Conservation (phyloP, 495 filamentous ascomycete species). For the Astrothelium macrocarpum region DNA sequence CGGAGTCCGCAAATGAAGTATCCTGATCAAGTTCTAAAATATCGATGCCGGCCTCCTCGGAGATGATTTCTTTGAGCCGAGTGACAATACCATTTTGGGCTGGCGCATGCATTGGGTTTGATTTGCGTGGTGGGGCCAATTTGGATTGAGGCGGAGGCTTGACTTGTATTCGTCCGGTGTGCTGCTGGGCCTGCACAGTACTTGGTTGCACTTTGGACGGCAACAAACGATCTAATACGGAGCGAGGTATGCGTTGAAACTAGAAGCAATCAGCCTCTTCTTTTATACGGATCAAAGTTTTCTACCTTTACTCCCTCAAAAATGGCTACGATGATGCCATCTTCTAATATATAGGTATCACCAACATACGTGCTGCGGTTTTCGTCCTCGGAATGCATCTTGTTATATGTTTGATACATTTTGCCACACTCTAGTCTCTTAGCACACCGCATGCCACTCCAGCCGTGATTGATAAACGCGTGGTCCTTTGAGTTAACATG, state of each 20-base stretch:
- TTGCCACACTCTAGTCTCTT: neutral
- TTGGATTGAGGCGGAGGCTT: no score
- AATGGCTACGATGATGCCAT: constrained; percentile 8
- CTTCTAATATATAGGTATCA: constrained; percentile 18
- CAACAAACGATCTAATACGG: constrained; percentile 5
- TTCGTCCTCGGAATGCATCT: constrained; percentile 10
- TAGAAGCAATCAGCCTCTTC: constrained; percentile 1
- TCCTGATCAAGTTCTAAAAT: constrained; percentile 50
- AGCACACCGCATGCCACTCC: neutral
- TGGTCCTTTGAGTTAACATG: neutral
- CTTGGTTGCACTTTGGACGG: neutral
- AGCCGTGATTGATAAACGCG: constrained; percentile 12
- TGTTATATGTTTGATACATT: constrained; percentile 9
- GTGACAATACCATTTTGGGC: constrained; percentile 34
- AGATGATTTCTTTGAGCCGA: constrained; percentile 45
- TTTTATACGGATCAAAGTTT: neutral
- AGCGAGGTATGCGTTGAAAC: constrained; percentile 20
- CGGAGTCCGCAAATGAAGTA: constrained; percentile 42
- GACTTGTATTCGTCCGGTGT: neutral
- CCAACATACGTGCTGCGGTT: constrained; percentile 14
- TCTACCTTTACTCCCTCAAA: constrained; percentile 12
- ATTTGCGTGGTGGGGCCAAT: neutral
- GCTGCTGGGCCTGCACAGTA: neutral
- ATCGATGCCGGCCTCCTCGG: constrained; percentile 55
- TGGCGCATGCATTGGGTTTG: constrained; percentile 5